These are phyloP conservation scores for Picochlorum sp. DNA, from an alignment of 139 green algal species.

Conservation along the genomic window DNA sequence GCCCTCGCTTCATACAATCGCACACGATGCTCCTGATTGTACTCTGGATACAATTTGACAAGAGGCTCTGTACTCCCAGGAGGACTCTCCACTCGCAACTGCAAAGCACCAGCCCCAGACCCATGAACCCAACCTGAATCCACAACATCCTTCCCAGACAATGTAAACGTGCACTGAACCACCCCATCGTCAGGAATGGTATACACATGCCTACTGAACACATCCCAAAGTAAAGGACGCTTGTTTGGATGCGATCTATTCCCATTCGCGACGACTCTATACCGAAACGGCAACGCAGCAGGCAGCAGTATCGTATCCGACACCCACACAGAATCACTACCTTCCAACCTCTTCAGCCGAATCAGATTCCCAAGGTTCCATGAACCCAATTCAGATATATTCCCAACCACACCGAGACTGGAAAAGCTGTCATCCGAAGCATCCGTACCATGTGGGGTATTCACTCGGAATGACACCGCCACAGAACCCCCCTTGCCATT, in stretches of 20 bases:
- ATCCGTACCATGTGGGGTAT: too few species aligned
- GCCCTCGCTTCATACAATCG: conserved; percentile 30
- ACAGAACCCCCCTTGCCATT: too few species aligned
- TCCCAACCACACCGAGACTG: neutral
- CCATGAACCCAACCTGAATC: conserved; percentile 35
- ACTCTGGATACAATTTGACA: conserved; percentile 18
- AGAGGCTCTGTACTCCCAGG: conserved; percentile 28
- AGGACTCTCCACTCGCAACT: conserved; percentile 39
- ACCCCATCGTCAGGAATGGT: conserved; percentile 12
- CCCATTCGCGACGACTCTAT: conserved; percentile 32
- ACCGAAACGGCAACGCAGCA: conserved; percentile 25
- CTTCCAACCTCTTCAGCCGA: conserved; percentile 3
- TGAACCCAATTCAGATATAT: neutral
- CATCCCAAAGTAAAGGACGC: conserved; percentile 37
- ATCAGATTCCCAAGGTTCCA: neutral
- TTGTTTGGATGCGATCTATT: conserved; percentile 38
- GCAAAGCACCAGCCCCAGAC: conserved; percentile 28
- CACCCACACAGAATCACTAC: conserved; percentile 7
- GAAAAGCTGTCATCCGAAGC: neutral
- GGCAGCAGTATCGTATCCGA: neutral
- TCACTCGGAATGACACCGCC: too few species aligned
- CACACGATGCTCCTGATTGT: conserved; percentile 16
- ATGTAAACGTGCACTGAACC: neutral
- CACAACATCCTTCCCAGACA: neutral
- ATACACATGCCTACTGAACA: neutral